Conservation (phyloP, 1,139 yeast genomes). For the Taphrina wiesneri region DNA sequence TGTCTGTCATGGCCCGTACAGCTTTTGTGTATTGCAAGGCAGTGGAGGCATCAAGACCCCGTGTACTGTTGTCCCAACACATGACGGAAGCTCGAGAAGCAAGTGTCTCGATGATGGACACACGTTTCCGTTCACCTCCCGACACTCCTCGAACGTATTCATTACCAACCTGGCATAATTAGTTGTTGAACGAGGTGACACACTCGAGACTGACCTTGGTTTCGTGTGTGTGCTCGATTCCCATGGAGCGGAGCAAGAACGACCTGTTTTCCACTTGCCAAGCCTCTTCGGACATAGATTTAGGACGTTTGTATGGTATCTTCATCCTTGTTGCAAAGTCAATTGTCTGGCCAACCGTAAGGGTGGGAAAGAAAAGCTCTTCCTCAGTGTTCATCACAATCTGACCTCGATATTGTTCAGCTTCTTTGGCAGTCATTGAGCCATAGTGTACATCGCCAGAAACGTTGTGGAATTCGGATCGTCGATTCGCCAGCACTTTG, state of each 20-base stretch:
- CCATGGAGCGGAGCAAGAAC: conserved; percentile 67
- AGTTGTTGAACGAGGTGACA: not conserved
- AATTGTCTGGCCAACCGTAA: conserved; percentile 71
- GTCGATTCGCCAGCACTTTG: conserved; percentile 58
- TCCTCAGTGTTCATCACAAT: conserved; percentile 71
- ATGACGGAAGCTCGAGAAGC: conserved; percentile 62
- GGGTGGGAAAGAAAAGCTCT: conserved; percentile 52
- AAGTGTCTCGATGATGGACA: conserved; percentile 65
- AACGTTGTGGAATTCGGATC: conserved; percentile 51
- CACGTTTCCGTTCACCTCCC: conserved; percentile 84
- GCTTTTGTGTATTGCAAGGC: conserved; percentile 74
- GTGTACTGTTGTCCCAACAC: conserved; percentile 74
- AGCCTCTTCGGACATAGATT: conserved; percentile 57
- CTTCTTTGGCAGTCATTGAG: conserved; percentile 54
- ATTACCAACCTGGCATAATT: conserved; percentile 54
- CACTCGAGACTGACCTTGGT: conserved; percentile 47
- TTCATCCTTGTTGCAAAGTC: conserved; percentile 63
- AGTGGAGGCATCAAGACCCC: conserved; percentile 60
- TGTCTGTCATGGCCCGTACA: conserved; percentile 62
- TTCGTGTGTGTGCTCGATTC: conserved; percentile 64
- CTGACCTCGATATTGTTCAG: conserved; percentile 60
- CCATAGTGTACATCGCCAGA: conserved; percentile 52
- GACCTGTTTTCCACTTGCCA: conserved; percentile 52
- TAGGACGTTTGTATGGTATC: conserved; percentile 61
- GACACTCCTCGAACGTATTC: conserved; percentile 76